Evolutionary conservation across 805 yeast genomes (phyloP).

Genomic region (Yamadazyma nakazawae): DNA sequence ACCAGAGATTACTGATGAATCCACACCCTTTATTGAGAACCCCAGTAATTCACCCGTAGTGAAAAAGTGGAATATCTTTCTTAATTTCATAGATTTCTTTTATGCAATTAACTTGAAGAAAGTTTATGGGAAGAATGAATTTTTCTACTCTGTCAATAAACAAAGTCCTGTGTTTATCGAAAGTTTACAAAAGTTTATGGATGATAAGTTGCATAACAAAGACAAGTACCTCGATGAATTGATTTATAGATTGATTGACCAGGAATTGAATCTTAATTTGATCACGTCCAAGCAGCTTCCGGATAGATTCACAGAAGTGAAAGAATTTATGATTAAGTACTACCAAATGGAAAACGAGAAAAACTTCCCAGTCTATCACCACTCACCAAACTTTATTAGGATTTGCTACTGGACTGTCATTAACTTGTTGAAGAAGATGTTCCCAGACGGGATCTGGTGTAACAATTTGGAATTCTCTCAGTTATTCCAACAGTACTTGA

Average conservation of each 20-base stretch:
- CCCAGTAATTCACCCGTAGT: constrained; percentile 27
- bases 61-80: constrained; percentile 24
- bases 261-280: constrained; percentile 36
- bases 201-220: constrained; percentile 24
- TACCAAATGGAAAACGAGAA: constrained; percentile 33
- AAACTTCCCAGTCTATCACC: constrained; percentile 32
- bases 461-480: constrained; percentile 26
- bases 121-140: constrained; percentile 34
- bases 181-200: constrained; percentile 28
- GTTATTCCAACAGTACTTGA: constrained; percentile 29
- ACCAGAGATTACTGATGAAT: constrained; percentile 29
- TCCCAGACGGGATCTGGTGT: constrained; percentile 43
- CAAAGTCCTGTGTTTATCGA: constrained; percentile 24
- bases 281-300: constrained; percentile 32
- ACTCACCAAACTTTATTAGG: constrained; percentile 24
- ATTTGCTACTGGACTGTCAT: constrained; percentile 39
- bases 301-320: constrained; percentile 33
- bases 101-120: constrained; percentile 25
- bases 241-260: constrained; percentile 31
- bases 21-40: constrained; percentile 19
- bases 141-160: constrained; percentile 32
- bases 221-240: constrained; percentile 36
- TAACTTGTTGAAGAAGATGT: constrained; percentile 31
- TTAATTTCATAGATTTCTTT: constrained; percentile 30
- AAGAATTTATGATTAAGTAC: constrained; percentile 35